Evolutionary conservation across 2,329 filamentous ascomycete genomes (phyloP).

Genomic region (Aureobasidium sp.): DNA sequence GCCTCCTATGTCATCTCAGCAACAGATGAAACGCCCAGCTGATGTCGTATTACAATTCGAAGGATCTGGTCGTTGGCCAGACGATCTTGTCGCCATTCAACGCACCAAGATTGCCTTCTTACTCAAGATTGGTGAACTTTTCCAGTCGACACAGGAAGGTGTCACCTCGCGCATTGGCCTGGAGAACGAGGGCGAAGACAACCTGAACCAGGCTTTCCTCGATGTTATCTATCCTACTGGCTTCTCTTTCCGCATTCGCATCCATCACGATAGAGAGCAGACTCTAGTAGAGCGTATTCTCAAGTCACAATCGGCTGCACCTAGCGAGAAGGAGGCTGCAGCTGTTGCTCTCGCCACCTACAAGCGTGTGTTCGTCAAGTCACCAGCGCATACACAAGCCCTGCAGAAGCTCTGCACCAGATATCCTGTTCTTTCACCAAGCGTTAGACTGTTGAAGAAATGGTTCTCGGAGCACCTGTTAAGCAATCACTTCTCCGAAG

Average conservation of each 20-base stretch:
- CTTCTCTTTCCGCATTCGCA: constrained; percentile 72
- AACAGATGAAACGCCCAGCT: constrained; percentile 50
- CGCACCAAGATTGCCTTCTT: constrained; percentile 88
- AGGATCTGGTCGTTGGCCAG: constrained; percentile 87
- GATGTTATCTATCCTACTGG: constrained; percentile 70
- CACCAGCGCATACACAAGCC: constrained; percentile 74
- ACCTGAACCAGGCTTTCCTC: constrained; percentile 73
- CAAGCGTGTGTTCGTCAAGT: constrained; percentile 63
- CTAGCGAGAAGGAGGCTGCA: constrained; percentile 59
- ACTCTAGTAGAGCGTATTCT: constrained; percentile 70
- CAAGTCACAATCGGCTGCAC: constrained; percentile 64
- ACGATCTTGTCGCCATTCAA: constrained; percentile 84
- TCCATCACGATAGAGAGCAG: constrained; percentile 83
- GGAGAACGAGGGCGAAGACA: constrained; percentile 63
- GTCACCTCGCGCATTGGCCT: constrained; percentile 68
- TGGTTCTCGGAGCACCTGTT: constrained; percentile 88
- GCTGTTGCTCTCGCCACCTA: constrained; percentile 63
- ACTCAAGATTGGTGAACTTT: constrained; percentile 62
- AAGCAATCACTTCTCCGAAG: constrained; percentile 64
- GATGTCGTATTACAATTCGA: constrained; percentile 87
- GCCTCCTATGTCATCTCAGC: constrained; percentile 43
- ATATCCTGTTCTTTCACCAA: constrained; percentile 69
- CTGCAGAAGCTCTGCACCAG: constrained; percentile 74
- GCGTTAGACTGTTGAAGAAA: constrained; percentile 76
- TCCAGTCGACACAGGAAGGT: constrained; percentile 56